Base-by-base conservation (phyloP, 768 basidiomycete species). In the Leccinum boreale region DNA sequence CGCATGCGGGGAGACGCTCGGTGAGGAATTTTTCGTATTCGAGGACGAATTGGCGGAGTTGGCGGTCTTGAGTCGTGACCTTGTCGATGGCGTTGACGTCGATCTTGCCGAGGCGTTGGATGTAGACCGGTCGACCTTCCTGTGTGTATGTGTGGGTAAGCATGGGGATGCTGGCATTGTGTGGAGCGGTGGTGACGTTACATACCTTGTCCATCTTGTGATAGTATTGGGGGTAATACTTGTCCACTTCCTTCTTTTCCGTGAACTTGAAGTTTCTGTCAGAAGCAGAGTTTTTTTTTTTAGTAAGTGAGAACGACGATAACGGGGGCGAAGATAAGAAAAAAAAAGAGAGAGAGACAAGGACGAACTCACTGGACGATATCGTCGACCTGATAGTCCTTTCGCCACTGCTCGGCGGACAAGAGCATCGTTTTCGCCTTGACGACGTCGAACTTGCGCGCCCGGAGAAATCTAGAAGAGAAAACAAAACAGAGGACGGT, bases 111-210 rank as follows among this genome's bases (percentile, higher is more conserved):
- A 98, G 86, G 28, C 85, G 87, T 74, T 99, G 94, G 68, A 99
- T 85, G 81, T 98, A 99, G 65, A 99, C 74, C 9, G 97, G 97
- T 57, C 95, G 87, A 19, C 96, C 96, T 64, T 97, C 94, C 92
- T 94, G 66, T 23, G 21, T 23, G 4, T n/a, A 14, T 1, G 29
- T 17, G 50, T 28, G 31, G 31, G 31, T 31, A 12, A 31, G 31
- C 31, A 3, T 12, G 3, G 29, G 42, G 35, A 50, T n/a, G 8
- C 6, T 35, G 12, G 9, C 7, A 2, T 28, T 28, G 26, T 2
- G 10, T 8, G 14, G 39, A n/a, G 8, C 1, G 5, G 4, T 2
- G 26, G 1, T 17, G 44, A 50, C 58, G 39, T 55, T 55, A 93
- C 29, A 31, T 31, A 31, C 93, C 80, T 88, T 94, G 80, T 98